Conservation (phyloP, 202 grass and related monocot genomes). For the Panicum hallii region DNA sequence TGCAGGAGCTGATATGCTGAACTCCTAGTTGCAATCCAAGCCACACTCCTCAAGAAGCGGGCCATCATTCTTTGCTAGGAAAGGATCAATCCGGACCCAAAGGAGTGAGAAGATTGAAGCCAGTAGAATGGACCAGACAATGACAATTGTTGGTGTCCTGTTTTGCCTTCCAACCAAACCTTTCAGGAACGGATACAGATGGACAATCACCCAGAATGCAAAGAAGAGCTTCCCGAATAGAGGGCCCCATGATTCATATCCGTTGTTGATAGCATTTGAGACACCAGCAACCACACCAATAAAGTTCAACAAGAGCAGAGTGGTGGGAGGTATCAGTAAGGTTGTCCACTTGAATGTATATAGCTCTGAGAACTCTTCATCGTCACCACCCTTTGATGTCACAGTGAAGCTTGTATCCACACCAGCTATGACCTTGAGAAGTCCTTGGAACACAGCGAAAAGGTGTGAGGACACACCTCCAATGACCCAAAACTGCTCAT, state of each 20-base stretch:
- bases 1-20: constrained; percentile 21
- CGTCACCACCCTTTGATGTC: constrained; percentile 84
- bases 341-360: constrained; percentile 98
- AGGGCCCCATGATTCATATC: constrained; percentile 90
- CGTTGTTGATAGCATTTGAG: constrained; percentile 89
- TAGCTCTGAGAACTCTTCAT: constrained; percentile 83
- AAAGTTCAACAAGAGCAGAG: constrained; percentile 80
- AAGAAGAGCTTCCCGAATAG: constrained; percentile 96
- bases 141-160: constrained; percentile 90
- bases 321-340: constrained; percentile 84
- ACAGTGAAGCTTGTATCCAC: constrained; percentile 88
- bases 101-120: constrained; percentile 89
- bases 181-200: constrained; percentile 90
- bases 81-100: constrained; percentile 84
- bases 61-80: constrained; percentile 76
- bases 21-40: constrained; percentile 79
- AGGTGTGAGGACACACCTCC: constrained; percentile 91
- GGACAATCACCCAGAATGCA: constrained; percentile 93
- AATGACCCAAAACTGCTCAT: constrained; percentile 97
- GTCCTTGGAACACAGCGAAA: constrained; percentile 90
- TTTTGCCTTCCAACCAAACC: constrained; percentile 94
- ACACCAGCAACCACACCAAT: constrained; percentile 91
- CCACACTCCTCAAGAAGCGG: constrained; percentile 88
- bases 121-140: constrained; percentile 93
- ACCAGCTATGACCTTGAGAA: constrained; percentile 88